These are phyloP conservation scores for Clausena lansium DNA, from an alignment of 345 rosid species.

Conservation along the genomic window DNA sequence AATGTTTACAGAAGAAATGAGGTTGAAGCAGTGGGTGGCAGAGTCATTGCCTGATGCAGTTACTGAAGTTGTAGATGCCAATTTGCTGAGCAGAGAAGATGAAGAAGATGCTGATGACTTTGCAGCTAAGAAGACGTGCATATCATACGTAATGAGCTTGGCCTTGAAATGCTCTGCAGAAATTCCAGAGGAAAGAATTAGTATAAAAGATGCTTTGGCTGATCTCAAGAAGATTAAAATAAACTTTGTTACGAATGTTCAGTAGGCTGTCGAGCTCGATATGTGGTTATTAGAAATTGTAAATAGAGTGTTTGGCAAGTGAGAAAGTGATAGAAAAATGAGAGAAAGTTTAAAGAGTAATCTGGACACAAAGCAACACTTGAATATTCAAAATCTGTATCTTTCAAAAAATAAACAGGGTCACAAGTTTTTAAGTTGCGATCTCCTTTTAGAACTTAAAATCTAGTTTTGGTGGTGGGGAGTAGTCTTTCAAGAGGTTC, in stretches of 20 bases:
- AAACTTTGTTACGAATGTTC: neutral
- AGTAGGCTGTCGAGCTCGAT: too few species aligned
- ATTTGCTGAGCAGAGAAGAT: neutral
- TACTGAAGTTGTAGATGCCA: neutral
- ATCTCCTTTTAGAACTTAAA: too few species aligned
- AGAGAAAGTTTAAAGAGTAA: too few species aligned
- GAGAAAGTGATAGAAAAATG: too few species aligned
- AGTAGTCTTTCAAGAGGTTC: too few species aligned
- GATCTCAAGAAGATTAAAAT: neutral
- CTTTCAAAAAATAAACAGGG: too few species aligned
- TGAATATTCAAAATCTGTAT: too few species aligned
- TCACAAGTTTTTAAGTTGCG: too few species aligned
- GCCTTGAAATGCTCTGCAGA: conserved; percentile 8
- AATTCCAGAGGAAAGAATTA: neutral
- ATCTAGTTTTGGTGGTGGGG: too few species aligned
- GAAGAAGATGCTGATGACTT: neutral
- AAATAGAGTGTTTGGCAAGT: too few species aligned
- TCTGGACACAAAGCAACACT: too few species aligned
- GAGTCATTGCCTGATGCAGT: neutral
- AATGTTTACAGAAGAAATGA: conserved; percentile 9
- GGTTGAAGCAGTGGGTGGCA: conserved; percentile 16
- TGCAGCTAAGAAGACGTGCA: conserved; percentile 7
- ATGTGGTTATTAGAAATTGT: too few species aligned
- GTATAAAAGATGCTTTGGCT: neutral
- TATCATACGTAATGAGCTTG: neutral